Evolutionary conservation across 2,329 filamentous ascomycete species (phyloP).

Genomic region (Fusarium sp.): DNA sequence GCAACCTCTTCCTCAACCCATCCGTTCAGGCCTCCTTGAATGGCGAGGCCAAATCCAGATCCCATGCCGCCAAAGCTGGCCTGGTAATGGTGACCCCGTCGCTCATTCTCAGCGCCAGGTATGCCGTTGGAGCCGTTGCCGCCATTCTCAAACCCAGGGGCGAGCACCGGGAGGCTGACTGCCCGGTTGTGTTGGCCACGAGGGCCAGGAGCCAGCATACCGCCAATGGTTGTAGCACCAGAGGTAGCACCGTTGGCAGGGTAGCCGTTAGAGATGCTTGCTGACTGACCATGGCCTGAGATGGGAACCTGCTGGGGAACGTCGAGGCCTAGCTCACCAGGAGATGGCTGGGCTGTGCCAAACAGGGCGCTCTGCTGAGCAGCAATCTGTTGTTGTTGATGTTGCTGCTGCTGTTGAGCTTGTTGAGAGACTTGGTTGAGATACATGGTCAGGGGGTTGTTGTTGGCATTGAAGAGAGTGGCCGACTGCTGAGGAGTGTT

Average conservation of each 20-base stretch:
- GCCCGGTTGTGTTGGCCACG: slow-evolving; percentile 79
- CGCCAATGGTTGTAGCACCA: slow-evolving; percentile 76
- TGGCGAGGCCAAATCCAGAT: slow-evolving; percentile 69
- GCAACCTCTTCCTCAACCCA: slow-evolving; percentile 76
- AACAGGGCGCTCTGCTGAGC: slow-evolving; percentile 86
- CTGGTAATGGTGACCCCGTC: slow-evolving; percentile 74
- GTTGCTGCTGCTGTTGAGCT: slow-evolving; percentile 78
- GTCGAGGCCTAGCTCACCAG: slow-evolving; percentile 67
- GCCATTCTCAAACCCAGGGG: slow-evolving; percentile 71
- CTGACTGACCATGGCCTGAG: slow-evolving; percentile 72
- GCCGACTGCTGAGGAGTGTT: slow-evolving; percentile 73
- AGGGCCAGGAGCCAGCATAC: slow-evolving; percentile 76
- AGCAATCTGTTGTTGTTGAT: slow-evolving; percentile 76
- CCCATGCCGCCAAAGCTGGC: slow-evolving; percentile 70
- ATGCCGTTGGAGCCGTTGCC: slow-evolving; percentile 62
- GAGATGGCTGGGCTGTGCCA: slow-evolving; percentile 73
- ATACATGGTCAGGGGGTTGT: slow-evolving; percentile 94
- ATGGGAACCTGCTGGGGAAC: slow-evolving; percentile 70
- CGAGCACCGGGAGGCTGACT: slow-evolving; percentile 84
- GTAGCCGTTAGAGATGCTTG: slow-evolving; percentile 73
- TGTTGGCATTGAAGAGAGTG: slow-evolving; percentile 81
- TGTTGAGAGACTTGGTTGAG: slow-evolving; percentile 83
- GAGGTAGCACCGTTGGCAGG: slow-evolving; percentile 62
- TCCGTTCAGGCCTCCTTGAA: slow-evolving; percentile 72
- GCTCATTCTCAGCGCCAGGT: slow-evolving; percentile 61